Percentiles rank a stretch among this genome's conserved stretches.
Evolutionary conservation across 2,329 filamentous ascomycete genomes (phyloP).

Genomic region (Xylaria digitata): DNA sequence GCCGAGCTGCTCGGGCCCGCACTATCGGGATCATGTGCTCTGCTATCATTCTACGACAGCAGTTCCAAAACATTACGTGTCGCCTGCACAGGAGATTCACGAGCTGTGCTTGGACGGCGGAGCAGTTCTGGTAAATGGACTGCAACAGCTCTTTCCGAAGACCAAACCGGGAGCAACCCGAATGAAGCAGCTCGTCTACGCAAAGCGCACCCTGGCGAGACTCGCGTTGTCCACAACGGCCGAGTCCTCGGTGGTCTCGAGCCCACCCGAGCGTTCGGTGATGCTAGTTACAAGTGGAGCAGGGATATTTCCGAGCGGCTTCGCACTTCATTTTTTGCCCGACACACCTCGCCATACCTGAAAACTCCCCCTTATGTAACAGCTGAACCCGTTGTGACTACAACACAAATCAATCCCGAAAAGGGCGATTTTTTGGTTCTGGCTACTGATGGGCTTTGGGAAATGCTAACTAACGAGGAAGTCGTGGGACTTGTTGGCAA

Average conservation of each 20-base stretch:
- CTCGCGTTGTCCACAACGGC: constrained; percentile 86
- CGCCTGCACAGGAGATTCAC: constrained; percentile 95
- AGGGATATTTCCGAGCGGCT: constrained; percentile 85
- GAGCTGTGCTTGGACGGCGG: constrained; percentile 88
- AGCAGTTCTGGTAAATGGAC: constrained; percentile 87
- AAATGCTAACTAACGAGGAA: constrained; percentile 99
- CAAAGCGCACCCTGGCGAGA: constrained; percentile 88
- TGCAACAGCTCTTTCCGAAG: constrained; percentile 87
- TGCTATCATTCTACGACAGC: constrained; percentile 96
- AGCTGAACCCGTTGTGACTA: constrained; percentile 93
- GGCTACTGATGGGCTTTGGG: constrained; percentile 97
- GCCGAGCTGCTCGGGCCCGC: constrained; percentile 93
- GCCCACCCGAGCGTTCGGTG: constrained; percentile 93
- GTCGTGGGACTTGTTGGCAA: constrained; percentile 95
- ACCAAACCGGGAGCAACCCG: constrained; percentile 91
- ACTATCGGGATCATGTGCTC: constrained; percentile 94
- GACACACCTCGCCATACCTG: constrained; percentile 78
- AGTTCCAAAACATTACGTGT: constrained; percentile 88
- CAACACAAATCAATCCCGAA: constrained; percentile 87
- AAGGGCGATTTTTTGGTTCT: constrained; percentile 96
- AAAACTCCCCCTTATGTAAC: constrained; percentile 97
- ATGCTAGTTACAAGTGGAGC: constrained; percentile 97
- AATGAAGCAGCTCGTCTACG: constrained; percentile 86
- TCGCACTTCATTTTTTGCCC: constrained; percentile 87
- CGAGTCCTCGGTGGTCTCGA: constrained; percentile 92